Percentiles rank a stretch among this genome's conserved stretches.
phyloP scores from a whole-genome alignment of 2,329 filamentous ascomycete genomes.

The Pyrenochaeta sp. region DNA sequence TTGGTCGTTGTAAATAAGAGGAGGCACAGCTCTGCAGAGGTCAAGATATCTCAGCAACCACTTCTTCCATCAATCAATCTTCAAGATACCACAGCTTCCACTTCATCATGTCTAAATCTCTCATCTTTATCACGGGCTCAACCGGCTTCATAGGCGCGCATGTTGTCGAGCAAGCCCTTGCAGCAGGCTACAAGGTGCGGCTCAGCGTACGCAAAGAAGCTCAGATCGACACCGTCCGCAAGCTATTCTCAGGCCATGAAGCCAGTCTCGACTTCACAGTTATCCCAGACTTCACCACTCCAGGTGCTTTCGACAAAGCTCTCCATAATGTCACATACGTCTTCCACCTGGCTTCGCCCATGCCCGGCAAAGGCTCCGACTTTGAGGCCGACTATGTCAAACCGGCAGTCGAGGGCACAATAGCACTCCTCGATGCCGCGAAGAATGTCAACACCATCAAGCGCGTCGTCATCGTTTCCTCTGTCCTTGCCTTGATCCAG shows the following conservation, averaged over 20 bases:
- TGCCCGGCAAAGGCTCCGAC: slow-evolving; percentile 23
- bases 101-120: slow-evolving; percentile 22
- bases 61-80: no score
- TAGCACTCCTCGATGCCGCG: slow-evolving; percentile 29
- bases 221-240: slow-evolving; percentile 15
- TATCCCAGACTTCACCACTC: slow-evolving; percentile 19
- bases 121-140: slow-evolving; percentile 37
- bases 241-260: slow-evolving; percentile 12
- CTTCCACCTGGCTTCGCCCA: slow-evolving; percentile 41
- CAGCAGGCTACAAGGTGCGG: slow-evolving; percentile 34
- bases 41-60: no score
- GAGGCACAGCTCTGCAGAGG: no score
- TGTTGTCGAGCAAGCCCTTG: slow-evolving; percentile 26
- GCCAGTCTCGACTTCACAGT: slow-evolving; percentile 17
- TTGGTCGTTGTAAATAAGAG: no score
- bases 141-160: slow-evolving; percentile 39
- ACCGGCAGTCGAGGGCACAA: slow-evolving; percentile 36
- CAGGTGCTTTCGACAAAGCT: slow-evolving; percentile 16
- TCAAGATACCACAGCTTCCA: no score
- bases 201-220: slow-evolving; percentile 30
- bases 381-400: slow-evolving; percentile 27
- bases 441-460: slow-evolving; percentile 29
- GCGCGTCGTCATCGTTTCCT: slow-evolving; percentile 34
- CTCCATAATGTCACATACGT: slow-evolving; percentile 32
- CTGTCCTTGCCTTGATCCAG: slow-evolving; percentile 23